Evolutionary conservation across 1,139 yeast genomes (phyloP).

Genomic region (Yamadazyma friedrichii): DNA sequence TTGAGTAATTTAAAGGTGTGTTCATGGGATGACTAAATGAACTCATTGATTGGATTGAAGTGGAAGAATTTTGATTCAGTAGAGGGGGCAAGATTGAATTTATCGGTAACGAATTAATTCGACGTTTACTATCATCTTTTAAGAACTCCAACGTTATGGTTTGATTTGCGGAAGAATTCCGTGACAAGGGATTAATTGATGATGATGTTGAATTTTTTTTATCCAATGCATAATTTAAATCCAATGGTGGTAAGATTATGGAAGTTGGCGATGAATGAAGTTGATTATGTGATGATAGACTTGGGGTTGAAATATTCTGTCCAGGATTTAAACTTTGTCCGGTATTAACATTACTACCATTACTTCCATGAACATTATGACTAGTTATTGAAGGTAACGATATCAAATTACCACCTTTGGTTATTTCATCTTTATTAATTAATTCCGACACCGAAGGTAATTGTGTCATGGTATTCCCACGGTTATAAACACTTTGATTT

Average conservation of each 20-base stretch:
- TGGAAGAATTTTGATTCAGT: slow-evolving; percentile 2
- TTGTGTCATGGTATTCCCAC: slow-evolving; percentile 16
- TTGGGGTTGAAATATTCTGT: background rate
- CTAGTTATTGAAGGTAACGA: background rate
- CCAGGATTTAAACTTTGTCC: background rate
- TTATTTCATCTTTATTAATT: slow-evolving; percentile 2
- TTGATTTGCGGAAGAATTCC: slow-evolving; percentile 7
- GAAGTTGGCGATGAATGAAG: slow-evolving; percentile 3
- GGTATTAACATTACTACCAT: no score
- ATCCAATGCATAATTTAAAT: slow-evolving; percentile 10
- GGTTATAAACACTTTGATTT: no score
- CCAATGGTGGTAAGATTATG: slow-evolving; percentile 9
- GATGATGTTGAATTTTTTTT: slow-evolving; percentile 10
- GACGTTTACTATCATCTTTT: background rate
- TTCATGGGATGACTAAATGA: background rate
- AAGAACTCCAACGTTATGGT: slow-evolving; percentile 3
- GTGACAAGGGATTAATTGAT: slow-evolving; percentile 9
- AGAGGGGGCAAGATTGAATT: slow-evolving; percentile 4
- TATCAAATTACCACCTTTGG: no score
- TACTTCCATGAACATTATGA: background rate
- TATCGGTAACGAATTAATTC: slow-evolving; percentile 8
- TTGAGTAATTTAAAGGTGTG: background rate
- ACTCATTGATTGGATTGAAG: background rate
- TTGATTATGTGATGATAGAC: background rate
- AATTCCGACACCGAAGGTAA: slow-evolving; percentile 22